Evolutionary conservation across 2,329 filamentous ascomycete species (phyloP).

Genomic region (Aspergillus amoenus): DNA sequence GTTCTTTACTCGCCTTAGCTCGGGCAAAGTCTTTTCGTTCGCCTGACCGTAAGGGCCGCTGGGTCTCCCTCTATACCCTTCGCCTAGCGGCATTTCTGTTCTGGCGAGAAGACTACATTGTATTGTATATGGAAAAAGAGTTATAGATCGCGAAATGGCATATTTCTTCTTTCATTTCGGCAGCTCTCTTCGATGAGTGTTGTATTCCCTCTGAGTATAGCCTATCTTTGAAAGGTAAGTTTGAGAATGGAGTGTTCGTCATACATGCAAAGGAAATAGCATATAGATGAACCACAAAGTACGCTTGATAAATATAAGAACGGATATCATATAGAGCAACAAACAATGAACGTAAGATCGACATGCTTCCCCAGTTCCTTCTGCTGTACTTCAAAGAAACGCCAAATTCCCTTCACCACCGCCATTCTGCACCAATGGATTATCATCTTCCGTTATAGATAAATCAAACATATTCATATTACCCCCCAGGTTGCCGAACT

Average conservation of each 20-base stretch:
- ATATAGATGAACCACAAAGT: not conserved
- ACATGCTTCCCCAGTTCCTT: too few species aligned
- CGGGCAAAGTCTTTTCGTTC: not conserved
- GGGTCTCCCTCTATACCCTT: constrained; percentile 8
- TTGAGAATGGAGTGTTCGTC: not conserved
- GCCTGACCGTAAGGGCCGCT: not conserved
- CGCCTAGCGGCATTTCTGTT: not conserved
- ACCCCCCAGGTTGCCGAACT: not conserved
- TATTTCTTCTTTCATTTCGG: not conserved
- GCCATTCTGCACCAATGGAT: not conserved
- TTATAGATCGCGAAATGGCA: constrained; percentile 15
- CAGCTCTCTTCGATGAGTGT: not conserved
- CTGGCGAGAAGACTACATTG: constrained; percentile 9
- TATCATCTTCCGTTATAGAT: not conserved
- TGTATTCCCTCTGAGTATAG: not conserved
- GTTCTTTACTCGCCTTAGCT: not conserved
- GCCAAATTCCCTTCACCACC: not conserved
- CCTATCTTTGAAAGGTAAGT: not conserved
- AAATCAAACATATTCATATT: not conserved
- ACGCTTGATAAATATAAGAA: not conserved
- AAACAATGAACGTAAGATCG: too few species aligned
- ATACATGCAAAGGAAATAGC: not conserved
- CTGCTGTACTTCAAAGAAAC: not conserved
- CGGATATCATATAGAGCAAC: too few species aligned
- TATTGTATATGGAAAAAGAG: constrained; percentile 23